phyloP scores from a whole-genome alignment of 2,329 filamentous ascomycete species.

The Sarocladiaceae sp. region DNA sequence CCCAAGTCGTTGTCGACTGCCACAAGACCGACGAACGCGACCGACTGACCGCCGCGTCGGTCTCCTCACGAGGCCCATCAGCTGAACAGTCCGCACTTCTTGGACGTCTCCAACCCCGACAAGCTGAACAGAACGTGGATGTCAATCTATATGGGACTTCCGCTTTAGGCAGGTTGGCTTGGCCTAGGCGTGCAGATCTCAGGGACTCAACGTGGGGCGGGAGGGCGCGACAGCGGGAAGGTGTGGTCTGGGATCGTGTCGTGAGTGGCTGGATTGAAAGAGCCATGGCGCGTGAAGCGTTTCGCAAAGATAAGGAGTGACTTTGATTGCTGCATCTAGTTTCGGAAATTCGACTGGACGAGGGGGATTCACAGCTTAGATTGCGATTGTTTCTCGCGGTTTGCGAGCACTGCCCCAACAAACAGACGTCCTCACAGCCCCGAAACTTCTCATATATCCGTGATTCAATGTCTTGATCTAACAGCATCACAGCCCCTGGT shows the following conservation, averaged over 20 bases:
- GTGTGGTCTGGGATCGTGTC: not conserved
- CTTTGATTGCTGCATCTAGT: not conserved
- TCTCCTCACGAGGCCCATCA: not conserved
- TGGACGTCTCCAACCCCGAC: not conserved
- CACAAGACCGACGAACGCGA: no score
- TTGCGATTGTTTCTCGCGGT: no score
- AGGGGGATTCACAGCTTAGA: not conserved
- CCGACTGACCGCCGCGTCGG: no score
- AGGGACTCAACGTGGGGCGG: conserved; percentile 4
- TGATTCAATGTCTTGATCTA: not conserved
- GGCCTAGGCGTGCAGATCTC: conserved; percentile 7
- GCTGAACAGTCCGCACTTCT: not conserved
- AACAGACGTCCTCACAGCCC: no score
- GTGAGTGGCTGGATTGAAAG: not conserved
- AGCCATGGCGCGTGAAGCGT: not conserved
- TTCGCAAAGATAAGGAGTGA: not conserved
- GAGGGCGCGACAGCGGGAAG: not conserved
- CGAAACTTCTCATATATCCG: not conserved
- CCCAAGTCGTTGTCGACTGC: no score
- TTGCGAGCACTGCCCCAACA: no score
- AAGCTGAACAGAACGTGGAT: not conserved
- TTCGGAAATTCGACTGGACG: not conserved
- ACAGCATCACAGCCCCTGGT: not conserved
- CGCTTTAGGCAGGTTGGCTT: conserved; percentile 7
- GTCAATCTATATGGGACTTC: not conserved